phyloP scores from a whole-genome alignment of 805 yeast species.

The Saturnispora saitoi region DNA sequence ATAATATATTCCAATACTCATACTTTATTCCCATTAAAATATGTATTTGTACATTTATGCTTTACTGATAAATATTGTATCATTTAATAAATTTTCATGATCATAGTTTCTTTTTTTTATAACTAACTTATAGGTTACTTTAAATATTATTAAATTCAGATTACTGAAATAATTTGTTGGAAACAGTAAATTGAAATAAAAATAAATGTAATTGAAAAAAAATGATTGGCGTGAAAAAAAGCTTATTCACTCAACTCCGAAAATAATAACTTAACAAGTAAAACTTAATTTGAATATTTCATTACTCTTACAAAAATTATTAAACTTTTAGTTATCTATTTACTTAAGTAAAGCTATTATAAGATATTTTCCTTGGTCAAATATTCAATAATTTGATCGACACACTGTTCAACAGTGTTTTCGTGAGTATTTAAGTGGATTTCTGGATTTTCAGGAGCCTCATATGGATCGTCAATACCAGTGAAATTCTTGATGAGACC shows the following conservation, averaged over 20 bases:
- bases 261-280: not conserved
- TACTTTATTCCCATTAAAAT: not conserved
- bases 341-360: not conserved
- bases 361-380: slow-evolving; percentile 27
- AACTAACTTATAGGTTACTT: no score
- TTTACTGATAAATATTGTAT: not conserved
- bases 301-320: no score
- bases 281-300: not conserved
- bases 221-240: no score
- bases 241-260: no score
- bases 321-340: no score
- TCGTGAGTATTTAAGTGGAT: slow-evolving; percentile 69
- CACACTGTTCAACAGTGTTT: slow-evolving; percentile 72
- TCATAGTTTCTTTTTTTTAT: no score
- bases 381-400: slow-evolving; percentile 60
- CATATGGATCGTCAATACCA: slow-evolving; percentile 93
- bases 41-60: not conserved
- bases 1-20: not conserved
- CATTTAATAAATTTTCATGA: no score
- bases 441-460: slow-evolving; percentile 82
- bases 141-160: no score
- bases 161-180: no score
- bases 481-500: slow-evolving; percentile 92
- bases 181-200: no score
- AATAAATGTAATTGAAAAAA: no score